Evolutionary conservation across 2,329 filamentous ascomycete genomes (phyloP), one percentile per base, ranked within the genome.

Genomic region (Exophiala bonariae): DNA sequence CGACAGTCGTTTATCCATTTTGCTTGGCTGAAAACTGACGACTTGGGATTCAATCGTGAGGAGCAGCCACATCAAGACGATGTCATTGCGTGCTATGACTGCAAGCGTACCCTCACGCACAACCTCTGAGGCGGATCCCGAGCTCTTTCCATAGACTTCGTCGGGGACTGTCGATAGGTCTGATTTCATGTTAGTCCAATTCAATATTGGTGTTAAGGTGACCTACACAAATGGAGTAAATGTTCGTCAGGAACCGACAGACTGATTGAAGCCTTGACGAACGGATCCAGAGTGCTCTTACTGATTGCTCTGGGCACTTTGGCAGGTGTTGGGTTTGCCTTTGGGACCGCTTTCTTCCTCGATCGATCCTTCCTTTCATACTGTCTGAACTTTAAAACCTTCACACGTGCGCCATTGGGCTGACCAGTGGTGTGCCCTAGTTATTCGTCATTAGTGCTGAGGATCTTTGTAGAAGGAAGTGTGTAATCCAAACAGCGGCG

Each of bases 41-140:
- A 47, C 32, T n/a, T 47, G 38, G 13, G 44, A 42, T 20, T 47
- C 44, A 13, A 47, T 31, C 19, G 37, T 37, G n/a, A 42, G 44
- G 13, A 47, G 31, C 10, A 42, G 17, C 44, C 37, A 47, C 37
- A 41, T 30, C 14, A 40, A 17, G 11, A 37, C 38, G 10, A 47
- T 41, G 10, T 26, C 37, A 40, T 42, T 42, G 16, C 20, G 23
- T 14, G 30, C 31, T 14, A 47, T 19, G 8, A 47, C 38, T 9
- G 14, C 14, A 14, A 47, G 13, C 9, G 37, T 41, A 8, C 37
- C 20, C 22, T 41, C 16, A 8, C 38, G 37, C 17, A 33, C 19
- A 23, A 35, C 17, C 19, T 34, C 38, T 13, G 44, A 36, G 10
- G 41, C 38, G n/a, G 22, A 14, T 14, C 38, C 38, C 10, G 44